Conservation (phyloP, 164 flowering plant genomes). For the Santalum album region DNA sequence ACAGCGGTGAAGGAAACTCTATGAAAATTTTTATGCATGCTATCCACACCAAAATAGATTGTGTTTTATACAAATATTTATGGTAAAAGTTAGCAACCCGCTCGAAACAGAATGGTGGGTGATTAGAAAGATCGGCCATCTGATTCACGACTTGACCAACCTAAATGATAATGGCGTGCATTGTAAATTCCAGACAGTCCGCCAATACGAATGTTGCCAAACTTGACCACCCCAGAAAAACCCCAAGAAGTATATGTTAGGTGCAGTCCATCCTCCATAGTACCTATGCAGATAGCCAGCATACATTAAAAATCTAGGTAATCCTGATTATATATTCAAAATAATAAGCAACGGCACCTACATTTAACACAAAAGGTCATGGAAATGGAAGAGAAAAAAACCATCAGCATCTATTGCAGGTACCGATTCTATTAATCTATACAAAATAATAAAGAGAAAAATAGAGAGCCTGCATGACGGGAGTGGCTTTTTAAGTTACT, state of each 20-base stretch:
- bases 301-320: not conserved
- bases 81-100: no score
- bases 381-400: no score
- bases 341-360: not conserved
- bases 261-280: constrained; percentile 97
- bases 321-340: not conserved
- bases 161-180: constrained; percentile 48
- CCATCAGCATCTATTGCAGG: no score
- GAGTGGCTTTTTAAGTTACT: no score
- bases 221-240: constrained; percentile 83
- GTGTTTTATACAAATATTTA: no score
- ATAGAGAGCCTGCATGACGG: no score
- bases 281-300: constrained; percentile 37
- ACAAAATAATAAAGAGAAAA: no score
- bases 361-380: not conserved
- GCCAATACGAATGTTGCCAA: constrained; percentile 86
- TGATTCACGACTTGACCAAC: constrained; percentile 31
- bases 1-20: not conserved
- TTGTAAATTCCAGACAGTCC: constrained; percentile 94
- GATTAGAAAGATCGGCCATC: no score
- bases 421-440: no score
- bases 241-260: constrained; percentile 86
- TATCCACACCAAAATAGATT: no score
- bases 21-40: no score
- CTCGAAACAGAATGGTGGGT: no score